phyloP scores from a whole-genome alignment of 192 early-diverging fungal genomes.

The Backusella australiensis region DNA sequence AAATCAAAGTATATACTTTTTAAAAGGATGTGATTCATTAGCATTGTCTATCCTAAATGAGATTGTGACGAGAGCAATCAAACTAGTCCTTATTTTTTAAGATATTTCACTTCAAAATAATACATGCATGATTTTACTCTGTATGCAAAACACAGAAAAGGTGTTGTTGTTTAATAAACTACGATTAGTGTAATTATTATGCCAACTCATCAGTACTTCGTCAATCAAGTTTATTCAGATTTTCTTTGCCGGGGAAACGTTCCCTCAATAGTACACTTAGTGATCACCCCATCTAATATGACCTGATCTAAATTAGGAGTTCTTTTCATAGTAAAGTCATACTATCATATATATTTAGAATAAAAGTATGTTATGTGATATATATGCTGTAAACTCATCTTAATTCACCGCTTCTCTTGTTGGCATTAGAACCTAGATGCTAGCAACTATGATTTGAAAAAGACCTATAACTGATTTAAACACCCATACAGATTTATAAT shows the following conservation, averaged over 20 bases:
- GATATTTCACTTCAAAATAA: too few relatives aligned
- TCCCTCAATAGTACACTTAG: neutral
- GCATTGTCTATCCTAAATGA: too few relatives aligned
- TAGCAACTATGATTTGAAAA: too few relatives aligned
- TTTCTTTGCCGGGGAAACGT: neutral
- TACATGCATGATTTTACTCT: too few relatives aligned
- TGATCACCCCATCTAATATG: neutral
- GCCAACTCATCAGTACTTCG: neutral
- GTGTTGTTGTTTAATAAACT: neutral
- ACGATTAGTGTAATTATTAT: neutral
- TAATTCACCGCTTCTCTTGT: neutral
- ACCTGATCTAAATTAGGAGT: too few relatives aligned
- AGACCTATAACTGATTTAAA: neutral
- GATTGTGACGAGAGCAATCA: too few relatives aligned
- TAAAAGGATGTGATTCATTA: too few relatives aligned
- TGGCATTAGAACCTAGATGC: neutral
- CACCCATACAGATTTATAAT: neutral
- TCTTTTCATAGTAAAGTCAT: neutral
- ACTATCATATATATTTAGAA: neutral
- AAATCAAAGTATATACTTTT: too few relatives aligned
- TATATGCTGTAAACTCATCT: neutral
- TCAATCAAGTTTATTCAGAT: neutral
- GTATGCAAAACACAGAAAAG: too few relatives aligned
- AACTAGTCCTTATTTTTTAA: too few relatives aligned
- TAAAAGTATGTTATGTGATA: neutral